phyloP scores from a whole-genome alignment of 2,329 filamentous ascomycete genomes.

The Fusarium nygamai region DNA sequence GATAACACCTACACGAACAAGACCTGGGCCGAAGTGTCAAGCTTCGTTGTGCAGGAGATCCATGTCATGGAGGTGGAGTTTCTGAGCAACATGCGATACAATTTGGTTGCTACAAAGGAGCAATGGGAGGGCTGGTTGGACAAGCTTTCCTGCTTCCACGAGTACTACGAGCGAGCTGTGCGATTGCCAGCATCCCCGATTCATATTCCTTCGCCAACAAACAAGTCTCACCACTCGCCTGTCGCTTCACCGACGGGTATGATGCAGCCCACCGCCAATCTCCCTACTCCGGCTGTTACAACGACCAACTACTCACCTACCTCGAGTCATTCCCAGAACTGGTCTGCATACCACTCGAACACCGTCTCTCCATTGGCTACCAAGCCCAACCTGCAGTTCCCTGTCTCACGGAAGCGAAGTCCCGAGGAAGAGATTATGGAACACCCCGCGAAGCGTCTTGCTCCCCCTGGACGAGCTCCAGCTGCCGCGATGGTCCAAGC shows the following conservation, averaged over 20 bases:
- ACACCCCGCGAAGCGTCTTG: constrained; percentile 64
- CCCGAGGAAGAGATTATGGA: constrained; percentile 61
- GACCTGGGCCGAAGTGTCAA: constrained; percentile 98
- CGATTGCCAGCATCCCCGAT: constrained; percentile 54
- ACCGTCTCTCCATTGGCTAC: constrained; percentile 59
- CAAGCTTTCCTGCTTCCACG: constrained; percentile 83
- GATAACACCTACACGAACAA: constrained; percentile 99
- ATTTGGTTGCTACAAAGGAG: constrained; percentile 83
- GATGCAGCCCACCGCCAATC: constrained; percentile 44
- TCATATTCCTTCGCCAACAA: constrained; percentile 53
- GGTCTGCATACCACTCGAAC: constrained; percentile 53
- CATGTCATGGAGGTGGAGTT: constrained; percentile 99
- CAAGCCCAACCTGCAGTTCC: constrained; percentile 56
- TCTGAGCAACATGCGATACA: constrained; percentile 97
- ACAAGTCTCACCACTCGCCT: constrained; percentile 55
- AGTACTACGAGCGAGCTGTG: constrained; percentile 80
- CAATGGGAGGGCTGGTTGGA: constrained; percentile 90
- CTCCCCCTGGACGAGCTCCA: constrained; percentile 39
- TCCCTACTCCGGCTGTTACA: constrained; percentile 47
- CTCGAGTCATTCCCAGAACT: constrained; percentile 50
- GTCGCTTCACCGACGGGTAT: constrained; percentile 59
- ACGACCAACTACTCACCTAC: constrained; percentile 54
- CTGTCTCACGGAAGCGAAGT: constrained; percentile 60
- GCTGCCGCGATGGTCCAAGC: constrained; percentile 25
- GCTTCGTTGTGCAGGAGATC: constrained; percentile 92